Conservation (phyloP, 768 basidiomycete species). For the Collybia nuda region DNA sequence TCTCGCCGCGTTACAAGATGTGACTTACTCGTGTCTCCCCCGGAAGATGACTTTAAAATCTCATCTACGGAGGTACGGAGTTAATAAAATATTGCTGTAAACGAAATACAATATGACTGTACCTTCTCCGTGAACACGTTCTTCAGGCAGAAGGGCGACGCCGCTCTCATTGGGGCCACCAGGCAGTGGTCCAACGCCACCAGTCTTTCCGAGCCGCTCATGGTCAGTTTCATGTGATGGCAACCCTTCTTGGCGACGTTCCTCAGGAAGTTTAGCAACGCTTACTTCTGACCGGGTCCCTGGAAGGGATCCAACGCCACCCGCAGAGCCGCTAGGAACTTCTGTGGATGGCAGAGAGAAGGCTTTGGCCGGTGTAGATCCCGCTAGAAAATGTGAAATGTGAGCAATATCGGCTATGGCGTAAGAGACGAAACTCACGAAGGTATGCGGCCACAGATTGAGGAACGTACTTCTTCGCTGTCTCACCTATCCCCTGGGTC, state of each 20-base stretch:
- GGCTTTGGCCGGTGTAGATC: neutral
- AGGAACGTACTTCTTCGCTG: neutral
- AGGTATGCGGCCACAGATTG: neutral
- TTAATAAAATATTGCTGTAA: too few relatives aligned
- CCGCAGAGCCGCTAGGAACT: slow-evolving; percentile 15
- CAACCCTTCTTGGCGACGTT: slow-evolving; percentile 23
- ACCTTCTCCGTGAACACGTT: slow-evolving; percentile 4
- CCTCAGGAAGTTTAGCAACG: slow-evolving; percentile 50
- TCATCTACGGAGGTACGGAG: slow-evolving; percentile 1
- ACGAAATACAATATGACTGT: neutral
- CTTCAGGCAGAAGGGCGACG: slow-evolving; percentile 11
- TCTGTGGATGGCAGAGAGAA: slow-evolving; percentile 10
- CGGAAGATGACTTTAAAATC: neutral
- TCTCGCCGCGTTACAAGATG: too few relatives aligned
- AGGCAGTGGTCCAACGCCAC: slow-evolving; percentile 12
- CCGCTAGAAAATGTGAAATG: neutral
- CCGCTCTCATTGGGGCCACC: slow-evolving; percentile 13
- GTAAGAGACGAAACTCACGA: neutral
- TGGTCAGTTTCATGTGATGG: slow-evolving; percentile 13
- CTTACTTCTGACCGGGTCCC: slow-evolving; percentile 42
- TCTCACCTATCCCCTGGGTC: neutral
- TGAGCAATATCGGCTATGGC: neutral
- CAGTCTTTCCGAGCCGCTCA: slow-evolving; percentile 10
- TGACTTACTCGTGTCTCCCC: too few relatives aligned
- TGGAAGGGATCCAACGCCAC: slow-evolving; percentile 51